Evolutionary conservation across 2,329 filamentous ascomycete species (phyloP).

Genomic region (Raffaelea arxii): DNA sequence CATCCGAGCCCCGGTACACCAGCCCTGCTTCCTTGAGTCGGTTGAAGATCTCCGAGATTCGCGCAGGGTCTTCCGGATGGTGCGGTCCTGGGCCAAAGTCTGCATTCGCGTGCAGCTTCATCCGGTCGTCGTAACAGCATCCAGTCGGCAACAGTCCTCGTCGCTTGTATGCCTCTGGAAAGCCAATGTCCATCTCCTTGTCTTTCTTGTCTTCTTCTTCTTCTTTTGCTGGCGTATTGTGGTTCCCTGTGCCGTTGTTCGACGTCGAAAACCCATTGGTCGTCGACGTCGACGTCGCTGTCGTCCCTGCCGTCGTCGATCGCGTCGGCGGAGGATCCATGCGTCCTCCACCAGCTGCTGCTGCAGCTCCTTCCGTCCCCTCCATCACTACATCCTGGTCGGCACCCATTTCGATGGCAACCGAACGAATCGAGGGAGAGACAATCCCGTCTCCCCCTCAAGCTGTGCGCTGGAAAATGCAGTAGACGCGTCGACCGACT

Average conservation of each 20-base stretch:
- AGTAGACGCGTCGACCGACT: too few species aligned
- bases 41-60: constrained; percentile 89
- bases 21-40: constrained; percentile 76
- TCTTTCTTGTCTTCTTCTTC: too few species aligned
- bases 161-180: constrained; percentile 24
- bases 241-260: too few species aligned
- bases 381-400: constrained; percentile 16
- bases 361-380: constrained; percentile 6
- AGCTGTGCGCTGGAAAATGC: too few species aligned
- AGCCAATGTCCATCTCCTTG: constrained; percentile 23
- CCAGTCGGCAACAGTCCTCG: constrained; percentile 57
- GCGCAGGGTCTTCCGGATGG: constrained; percentile 87
- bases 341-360: constrained; percentile 4
- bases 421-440: constrained; percentile 1
- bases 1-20: constrained; percentile 52
- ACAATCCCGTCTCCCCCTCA: constrained; percentile 2
- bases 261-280: constrained; percentile 17
- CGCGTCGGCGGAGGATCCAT: constrained; percentile 26
- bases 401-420: constrained; percentile 4
- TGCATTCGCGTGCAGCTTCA: constrained; percentile 90
- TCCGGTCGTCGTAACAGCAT: constrained; percentile 83
- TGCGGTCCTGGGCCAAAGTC: constrained; percentile 64
- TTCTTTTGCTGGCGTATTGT: too few species aligned
- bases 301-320: constrained; percentile 29
- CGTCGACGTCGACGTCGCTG: constrained; percentile 19